phyloP scores from a whole-genome alignment of 768 basidiomycete species.

The Ephemerocybe angulata region DNA sequence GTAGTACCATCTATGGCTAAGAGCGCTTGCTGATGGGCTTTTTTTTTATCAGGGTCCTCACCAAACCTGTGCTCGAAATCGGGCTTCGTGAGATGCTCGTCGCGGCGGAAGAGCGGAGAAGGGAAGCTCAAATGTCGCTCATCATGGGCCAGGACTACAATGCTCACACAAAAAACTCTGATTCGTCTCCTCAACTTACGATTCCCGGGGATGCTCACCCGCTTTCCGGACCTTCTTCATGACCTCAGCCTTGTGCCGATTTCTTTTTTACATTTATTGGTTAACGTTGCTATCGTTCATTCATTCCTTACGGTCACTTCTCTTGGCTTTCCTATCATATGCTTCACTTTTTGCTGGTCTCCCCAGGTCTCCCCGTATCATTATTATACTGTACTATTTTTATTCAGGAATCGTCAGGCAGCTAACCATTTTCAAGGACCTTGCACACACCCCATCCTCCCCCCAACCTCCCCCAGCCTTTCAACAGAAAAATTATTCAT shows the following conservation, averaged over 20 bases:
- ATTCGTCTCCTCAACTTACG: neutral
- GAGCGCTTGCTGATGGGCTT: constrained; percentile 10
- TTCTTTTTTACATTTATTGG: neutral
- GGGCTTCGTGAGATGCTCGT: constrained; percentile 43
- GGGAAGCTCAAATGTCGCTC: neutral
- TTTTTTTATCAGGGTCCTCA: constrained; percentile 52
- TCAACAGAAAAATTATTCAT: too few species aligned
- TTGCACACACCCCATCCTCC: too few species aligned
- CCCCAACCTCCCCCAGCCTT: too few species aligned
- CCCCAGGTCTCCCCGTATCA: neutral
- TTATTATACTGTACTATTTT: neutral
- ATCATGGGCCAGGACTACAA: neutral
- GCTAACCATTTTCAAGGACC: neutral
- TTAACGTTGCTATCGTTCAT: neutral
- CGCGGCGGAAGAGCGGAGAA: constrained; percentile 33
- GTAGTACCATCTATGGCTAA: constrained; percentile 1
- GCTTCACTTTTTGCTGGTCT: neutral
- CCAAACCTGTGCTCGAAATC: constrained; percentile 75
- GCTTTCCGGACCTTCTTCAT: neutral
- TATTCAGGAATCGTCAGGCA: neutral
- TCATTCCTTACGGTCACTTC: neutral
- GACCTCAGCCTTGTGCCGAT: neutral
- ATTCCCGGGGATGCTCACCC: neutral
- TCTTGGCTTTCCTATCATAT: neutral
- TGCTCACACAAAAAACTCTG: neutral